A percentile compares a stretch with the other conserved stretches of the same genome.
Evolutionary conservation across 2,329 filamentous ascomycete genomes (phyloP).

Genomic region (Penicillium italicum): DNA sequence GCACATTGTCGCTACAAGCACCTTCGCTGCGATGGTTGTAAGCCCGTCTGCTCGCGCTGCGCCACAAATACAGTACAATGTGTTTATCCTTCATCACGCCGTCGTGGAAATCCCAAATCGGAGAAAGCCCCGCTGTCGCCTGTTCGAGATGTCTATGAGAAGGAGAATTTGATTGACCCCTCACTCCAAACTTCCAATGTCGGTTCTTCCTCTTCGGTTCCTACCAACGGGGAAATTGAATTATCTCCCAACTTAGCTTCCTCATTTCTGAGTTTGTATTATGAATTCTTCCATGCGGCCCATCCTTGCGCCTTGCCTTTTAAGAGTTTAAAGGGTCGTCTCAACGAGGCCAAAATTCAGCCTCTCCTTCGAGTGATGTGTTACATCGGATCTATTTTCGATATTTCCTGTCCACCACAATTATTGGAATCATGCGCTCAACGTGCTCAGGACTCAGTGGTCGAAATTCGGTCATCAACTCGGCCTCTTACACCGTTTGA

Average conservation of each 20-base stretch:
- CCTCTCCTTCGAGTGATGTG: conserved; percentile 1
- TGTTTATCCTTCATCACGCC: conserved; percentile 47
- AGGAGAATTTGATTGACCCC: not conserved
- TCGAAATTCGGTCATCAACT: not conserved
- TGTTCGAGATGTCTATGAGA: not conserved
- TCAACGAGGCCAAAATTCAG: not conserved
- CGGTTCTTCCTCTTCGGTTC: not conserved
- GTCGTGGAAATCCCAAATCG: conserved; percentile 32
- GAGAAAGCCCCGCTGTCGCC: not conserved
- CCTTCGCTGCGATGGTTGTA: conserved; percentile 46
- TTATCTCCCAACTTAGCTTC: not conserved
- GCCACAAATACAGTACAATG: conserved; percentile 39
- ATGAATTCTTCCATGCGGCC: conserved; percentile 2
- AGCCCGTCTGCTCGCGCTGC: conserved; percentile 44
- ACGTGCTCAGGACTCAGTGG: not conserved
- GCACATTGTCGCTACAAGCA: conserved; percentile 34
- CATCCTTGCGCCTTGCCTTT: conserved; percentile 1
- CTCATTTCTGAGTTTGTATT: not conserved
- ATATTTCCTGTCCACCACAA: not conserved
- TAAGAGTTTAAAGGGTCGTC: not conserved
- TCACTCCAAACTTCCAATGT: not conserved
- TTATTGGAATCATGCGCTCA: not conserved
- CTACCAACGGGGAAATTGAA: not conserved
- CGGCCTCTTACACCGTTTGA: conserved; percentile 8
- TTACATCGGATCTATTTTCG: conserved; percentile 6